Conservation (phyloP, 2,329 filamentous ascomycete genomes). For the Ceratocystiopsis minuta region DNA sequence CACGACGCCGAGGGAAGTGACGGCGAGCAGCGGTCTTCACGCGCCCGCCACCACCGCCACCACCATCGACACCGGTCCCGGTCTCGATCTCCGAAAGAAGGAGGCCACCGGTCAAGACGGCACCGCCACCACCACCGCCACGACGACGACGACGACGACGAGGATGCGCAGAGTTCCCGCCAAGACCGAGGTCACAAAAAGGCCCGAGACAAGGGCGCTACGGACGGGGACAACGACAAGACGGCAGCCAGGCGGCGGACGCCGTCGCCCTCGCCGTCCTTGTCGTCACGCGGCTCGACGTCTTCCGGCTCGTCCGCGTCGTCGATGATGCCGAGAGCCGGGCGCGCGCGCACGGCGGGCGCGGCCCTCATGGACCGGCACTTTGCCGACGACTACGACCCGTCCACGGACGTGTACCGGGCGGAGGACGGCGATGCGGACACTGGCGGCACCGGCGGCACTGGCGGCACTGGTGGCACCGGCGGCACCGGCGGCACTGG, state of each 20-base stretch:
- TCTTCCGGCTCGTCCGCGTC: not conserved
- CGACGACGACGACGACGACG: not conserved
- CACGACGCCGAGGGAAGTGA: not conserved
- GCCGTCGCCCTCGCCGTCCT: not conserved
- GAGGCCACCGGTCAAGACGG: not conserved
- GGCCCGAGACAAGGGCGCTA: no score
- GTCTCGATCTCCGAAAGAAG: not conserved
- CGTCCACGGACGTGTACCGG: constrained; percentile 1
- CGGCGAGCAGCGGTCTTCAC: no score
- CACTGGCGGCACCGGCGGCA: no score
- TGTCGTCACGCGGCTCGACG: not conserved
- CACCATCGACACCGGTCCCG: not conserved
- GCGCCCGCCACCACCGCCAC: no score
- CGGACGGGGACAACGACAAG: not conserved
- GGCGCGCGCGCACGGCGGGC: not conserved
- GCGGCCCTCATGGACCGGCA: constrained; percentile 5
- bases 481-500: no score
- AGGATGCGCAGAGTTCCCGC: not conserved
- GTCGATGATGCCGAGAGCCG: no score
- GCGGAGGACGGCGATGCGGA: not conserved
- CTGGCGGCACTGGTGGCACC: no score
- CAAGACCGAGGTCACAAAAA: not conserved
- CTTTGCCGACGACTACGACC: constrained; percentile 8
- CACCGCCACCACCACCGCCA: not conserved
- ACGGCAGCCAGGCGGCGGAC: not conserved